Evolutionary conservation across 805 yeast genomes (phyloP), one percentile per base, ranked within the genome.

Genomic region (Metschnikowia peoriensis): DNA sequence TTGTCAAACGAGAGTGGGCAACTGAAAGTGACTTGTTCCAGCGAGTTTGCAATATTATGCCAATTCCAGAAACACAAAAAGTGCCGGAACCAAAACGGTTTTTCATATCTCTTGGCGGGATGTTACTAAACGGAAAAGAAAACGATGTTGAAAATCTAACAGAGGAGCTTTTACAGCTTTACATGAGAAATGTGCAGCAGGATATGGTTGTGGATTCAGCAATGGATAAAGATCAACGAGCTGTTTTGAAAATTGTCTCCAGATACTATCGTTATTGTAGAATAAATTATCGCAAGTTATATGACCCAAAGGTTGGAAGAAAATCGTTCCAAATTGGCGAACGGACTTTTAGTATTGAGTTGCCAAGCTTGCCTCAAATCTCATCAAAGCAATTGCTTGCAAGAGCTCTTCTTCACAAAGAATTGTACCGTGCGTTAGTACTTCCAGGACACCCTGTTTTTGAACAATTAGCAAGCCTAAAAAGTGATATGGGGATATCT

Each of bases 321-420:
- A 3, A 47, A 7, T 14, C 38, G 8, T 43, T 50, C 11, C 11
- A 16, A 2, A 14, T 50, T 14, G 51, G 56, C 10, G 48, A 41
- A 12, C 44, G 7, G 29, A 6, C 41, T n/a, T n/a, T 38, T 17
- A 54, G 51, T 9, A 69, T 72, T 7, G 46, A 50, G 16, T 59
- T 73, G 39, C 78, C 78, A 1, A 62, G 65, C 6, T 64, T 73
- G 40, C 78, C 78, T 8, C 60, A 51, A 46, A 62, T 73, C 35
- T 49, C 61, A 10, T 60, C 70, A 47, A 64, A 64, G 46, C 60
- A 60, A 17, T 54, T 70, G 22, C 57, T 73, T 22, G 68, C 68
- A 7, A 69, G 69, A 52, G 67, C 74, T 0, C 66, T 73, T 44
- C 62, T 72, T 56, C 78, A 73, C 50, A 69, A 71, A 56, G 78